A percentile compares a stretch with the other conserved stretches of the same genome.
Evolutionary conservation across 192 early-diverging fungal species (phyloP).

Genomic region (Diversispora epigaea): DNA sequence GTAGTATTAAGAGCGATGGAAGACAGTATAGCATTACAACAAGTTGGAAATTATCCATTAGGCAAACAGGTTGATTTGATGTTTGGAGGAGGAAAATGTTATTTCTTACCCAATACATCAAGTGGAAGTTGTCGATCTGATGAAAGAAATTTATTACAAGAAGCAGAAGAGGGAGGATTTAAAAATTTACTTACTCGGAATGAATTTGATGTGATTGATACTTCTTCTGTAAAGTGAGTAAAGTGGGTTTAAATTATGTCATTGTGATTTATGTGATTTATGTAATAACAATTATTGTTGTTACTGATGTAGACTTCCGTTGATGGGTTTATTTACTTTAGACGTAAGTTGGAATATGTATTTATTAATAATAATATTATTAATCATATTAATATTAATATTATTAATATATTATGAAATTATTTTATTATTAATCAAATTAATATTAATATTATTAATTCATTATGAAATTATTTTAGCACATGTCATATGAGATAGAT

Average conservation of each 20-base stretch:
- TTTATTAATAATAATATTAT: not conserved
- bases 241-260: not conserved
- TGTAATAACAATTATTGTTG: not conserved
- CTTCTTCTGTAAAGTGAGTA: conserved; percentile 1
- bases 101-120: conserved; percentile 73
- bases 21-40: conserved; percentile 83
- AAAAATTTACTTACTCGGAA: conserved; percentile 48
- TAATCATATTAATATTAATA: too few relatives aligned
- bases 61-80: conserved; percentile 82
- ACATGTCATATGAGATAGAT: conserved; percentile 96
- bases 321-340: conserved; percentile 73
- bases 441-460: not conserved
- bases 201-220: conserved; percentile 64
- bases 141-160: conserved; percentile 62
- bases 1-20: conserved; percentile 77
- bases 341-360: conserved; percentile 49
- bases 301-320: conserved; percentile 53
- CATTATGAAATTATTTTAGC: conserved; percentile 38
- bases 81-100: conserved; percentile 90
- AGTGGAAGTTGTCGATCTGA: conserved; percentile 76
- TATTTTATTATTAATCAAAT: too few relatives aligned
- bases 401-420: not conserved
- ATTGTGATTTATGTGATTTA: not conserved
- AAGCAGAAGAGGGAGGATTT: conserved; percentile 63
- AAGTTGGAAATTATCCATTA: conserved; percentile 87